Conservation (phyloP, 495 filamentous ascomycete species). For the Aspergillus mulundensis region DNA sequence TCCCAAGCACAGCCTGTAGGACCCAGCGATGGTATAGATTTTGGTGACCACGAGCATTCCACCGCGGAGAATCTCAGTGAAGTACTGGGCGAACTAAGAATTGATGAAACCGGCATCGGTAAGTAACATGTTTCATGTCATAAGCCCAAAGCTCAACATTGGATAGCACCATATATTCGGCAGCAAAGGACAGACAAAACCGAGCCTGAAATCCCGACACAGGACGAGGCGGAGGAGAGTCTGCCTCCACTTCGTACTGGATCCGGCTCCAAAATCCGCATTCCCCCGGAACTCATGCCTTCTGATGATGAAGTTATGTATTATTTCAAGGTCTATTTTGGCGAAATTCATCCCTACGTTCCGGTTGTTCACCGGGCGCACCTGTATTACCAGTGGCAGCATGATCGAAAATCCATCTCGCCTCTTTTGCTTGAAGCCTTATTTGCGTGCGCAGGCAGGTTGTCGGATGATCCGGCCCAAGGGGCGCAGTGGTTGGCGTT, state of each 20-base stretch:
- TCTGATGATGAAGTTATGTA: constrained; percentile 74
- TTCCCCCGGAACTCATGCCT: constrained; percentile 93
- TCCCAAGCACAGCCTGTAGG: constrained; percentile 50
- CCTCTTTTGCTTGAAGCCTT: constrained; percentile 89
- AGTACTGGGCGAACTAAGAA: constrained; percentile 77
- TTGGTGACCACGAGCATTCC: constrained; percentile 57
- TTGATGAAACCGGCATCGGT: constrained; percentile 88
- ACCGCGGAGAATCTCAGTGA: constrained; percentile 71
- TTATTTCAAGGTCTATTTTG: constrained; percentile 92
- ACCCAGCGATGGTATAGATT: constrained; percentile 32
- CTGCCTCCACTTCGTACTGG: constrained; percentile 64
- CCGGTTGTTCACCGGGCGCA: constrained; percentile 81
- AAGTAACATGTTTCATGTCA: constrained; percentile 26
- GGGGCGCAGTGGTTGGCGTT: constrained; percentile 93
- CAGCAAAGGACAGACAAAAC: constrained; percentile 63
- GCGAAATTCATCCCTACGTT: constrained; percentile 92
- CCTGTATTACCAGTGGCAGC: constrained; percentile 91
- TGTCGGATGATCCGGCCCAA: constrained; percentile 77
- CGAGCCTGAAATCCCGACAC: constrained; percentile 66
- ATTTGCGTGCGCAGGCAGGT: constrained; percentile 85
- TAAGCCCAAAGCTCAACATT: constrained; percentile 7
- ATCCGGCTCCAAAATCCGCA: constrained; percentile 72
- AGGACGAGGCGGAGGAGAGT: constrained; percentile 70
- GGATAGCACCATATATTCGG: constrained; percentile 77
- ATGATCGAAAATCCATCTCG: constrained; percentile 79